Percentiles rank a stretch among this genome's conserved stretches.
Conservation (phyloP, 2,329 filamentous ascomycete species). For the Aphanoascus verrucosus region DNA sequence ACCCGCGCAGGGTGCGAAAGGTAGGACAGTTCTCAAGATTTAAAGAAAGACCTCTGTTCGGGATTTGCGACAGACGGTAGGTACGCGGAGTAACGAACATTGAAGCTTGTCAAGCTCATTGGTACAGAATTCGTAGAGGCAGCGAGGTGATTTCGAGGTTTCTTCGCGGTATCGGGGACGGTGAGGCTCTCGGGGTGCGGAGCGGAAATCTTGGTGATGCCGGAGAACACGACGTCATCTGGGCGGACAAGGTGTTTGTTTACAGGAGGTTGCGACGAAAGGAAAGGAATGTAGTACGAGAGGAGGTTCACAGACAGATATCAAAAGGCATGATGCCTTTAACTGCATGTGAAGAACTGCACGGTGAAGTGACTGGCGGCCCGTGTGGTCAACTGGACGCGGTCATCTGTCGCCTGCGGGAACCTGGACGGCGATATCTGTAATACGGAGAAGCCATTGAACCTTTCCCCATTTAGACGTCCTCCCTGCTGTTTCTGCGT, state of each 20-base stretch:
- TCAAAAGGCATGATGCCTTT: not conserved
- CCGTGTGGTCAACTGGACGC: not conserved
- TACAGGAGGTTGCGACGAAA: not conserved
- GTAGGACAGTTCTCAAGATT: conserved; percentile 19
- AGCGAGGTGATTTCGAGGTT: not conserved
- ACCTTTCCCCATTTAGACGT: not conserved
- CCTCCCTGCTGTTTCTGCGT: no score
- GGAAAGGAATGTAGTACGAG: not conserved
- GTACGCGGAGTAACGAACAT: conserved; percentile 37
- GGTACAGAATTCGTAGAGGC: not conserved
- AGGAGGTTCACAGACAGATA: not conserved
- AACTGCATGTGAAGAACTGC: no score
- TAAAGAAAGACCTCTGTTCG: conserved; percentile 23
- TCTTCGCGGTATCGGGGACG: not conserved
- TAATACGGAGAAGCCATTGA: not conserved
- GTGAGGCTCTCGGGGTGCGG: not conserved
- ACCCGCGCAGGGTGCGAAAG: conserved; percentile 29
- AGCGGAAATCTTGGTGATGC: conserved; percentile 1
- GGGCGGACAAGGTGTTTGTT: not conserved
- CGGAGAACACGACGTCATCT: not conserved
- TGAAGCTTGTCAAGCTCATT: conserved; percentile 17
- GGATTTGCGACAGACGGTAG: conserved; percentile 33
- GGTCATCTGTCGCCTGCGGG: not conserved
- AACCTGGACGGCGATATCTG: not conserved
- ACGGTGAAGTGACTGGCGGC: no score